Conservation (phyloP, 305 asterid species). For the Nicotiana rustica region DNA sequence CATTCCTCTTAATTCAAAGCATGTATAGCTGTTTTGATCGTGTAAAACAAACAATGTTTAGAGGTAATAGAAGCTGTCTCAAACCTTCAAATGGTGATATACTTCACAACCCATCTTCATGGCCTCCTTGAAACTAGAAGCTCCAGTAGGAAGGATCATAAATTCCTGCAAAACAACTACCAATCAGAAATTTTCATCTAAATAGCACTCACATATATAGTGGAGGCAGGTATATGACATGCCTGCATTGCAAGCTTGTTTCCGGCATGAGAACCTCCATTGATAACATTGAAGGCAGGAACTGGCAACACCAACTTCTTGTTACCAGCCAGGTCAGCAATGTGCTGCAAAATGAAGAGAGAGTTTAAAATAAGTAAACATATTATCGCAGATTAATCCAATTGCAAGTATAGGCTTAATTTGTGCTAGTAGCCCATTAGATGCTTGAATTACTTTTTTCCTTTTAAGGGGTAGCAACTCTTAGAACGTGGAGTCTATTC, state of each 20-base stretch:
- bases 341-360: conserved; percentile 67
- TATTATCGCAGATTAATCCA: neutral
- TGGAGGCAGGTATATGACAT: conserved; percentile 33
- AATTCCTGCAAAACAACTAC: conserved; percentile 66
- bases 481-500: neutral
- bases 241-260: conserved; percentile 99
- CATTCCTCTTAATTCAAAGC: neutral
- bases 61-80: conserved; percentile 18
- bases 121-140: conserved; percentile 89
- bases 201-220: conserved; percentile 10
- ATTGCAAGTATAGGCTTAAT: neutral
- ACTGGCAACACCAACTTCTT: conserved; percentile 91
- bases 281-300: conserved; percentile 97
- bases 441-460: neutral
- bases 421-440: neutral
- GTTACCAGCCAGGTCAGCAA: conserved; percentile 93
- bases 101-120: conserved; percentile 99
- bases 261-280: conserved; percentile 98
- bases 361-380: neutral
- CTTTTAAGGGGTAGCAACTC: neutral
- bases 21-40: neutral
- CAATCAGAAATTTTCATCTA: conserved; percentile 12
- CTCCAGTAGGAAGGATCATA: conserved; percentile 96
- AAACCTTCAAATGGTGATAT: conserved; percentile 87
- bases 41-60: neutral